These are phyloP conservation scores for Neonectria neomacrospora DNA, from an alignment of 2,329 filamentous ascomycete genomes.

Conservation along the genomic window DNA sequence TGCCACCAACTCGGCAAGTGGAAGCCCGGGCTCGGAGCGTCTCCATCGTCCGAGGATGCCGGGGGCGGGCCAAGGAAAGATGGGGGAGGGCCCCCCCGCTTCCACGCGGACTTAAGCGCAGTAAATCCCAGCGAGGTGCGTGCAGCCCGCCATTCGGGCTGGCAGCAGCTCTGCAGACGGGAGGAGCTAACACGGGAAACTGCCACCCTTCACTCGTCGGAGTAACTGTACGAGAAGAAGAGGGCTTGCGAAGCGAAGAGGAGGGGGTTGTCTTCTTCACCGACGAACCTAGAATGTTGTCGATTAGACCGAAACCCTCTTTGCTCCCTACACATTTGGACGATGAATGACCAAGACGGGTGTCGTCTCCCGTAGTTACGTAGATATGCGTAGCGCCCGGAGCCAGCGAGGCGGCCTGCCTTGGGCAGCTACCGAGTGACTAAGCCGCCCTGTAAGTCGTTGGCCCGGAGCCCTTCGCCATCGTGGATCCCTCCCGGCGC, in stretches of 20 bases:
- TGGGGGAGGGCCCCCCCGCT: constrained; percentile 28
- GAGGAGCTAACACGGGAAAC: not conserved
- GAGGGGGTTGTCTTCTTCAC: not conserved
- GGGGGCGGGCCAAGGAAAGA: constrained; percentile 10
- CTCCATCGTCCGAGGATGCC: constrained; percentile 35
- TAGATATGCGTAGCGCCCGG: constrained; percentile 4
- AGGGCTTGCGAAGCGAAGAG: not conserved
- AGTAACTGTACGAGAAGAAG: too few relatives aligned
- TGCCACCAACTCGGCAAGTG: not conserved
- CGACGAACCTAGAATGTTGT: too few relatives aligned
- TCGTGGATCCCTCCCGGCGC: constrained; percentile 31
- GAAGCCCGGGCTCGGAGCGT: constrained; percentile 32
- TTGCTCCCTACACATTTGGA: too few relatives aligned
- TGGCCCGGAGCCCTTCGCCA: constrained; percentile 13
- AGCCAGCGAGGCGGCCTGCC: not conserved
- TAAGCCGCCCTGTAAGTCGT: not conserved
- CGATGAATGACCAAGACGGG: too few relatives aligned
- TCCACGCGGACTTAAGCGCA: constrained; percentile 38
- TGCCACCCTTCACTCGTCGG: not conserved
- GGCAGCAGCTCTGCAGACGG: too few relatives aligned
- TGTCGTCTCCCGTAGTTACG: too few relatives aligned
- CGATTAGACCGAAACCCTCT: too few relatives aligned
- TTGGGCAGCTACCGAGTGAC: too few relatives aligned
- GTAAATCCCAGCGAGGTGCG: constrained; percentile 36
- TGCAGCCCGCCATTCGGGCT: too few relatives aligned